A percentile compares a stretch with the other conserved stretches of the same genome.
Evolutionary conservation across 1,139 yeast species (phyloP).

Genomic region (Kodamaea anthophila): DNA sequence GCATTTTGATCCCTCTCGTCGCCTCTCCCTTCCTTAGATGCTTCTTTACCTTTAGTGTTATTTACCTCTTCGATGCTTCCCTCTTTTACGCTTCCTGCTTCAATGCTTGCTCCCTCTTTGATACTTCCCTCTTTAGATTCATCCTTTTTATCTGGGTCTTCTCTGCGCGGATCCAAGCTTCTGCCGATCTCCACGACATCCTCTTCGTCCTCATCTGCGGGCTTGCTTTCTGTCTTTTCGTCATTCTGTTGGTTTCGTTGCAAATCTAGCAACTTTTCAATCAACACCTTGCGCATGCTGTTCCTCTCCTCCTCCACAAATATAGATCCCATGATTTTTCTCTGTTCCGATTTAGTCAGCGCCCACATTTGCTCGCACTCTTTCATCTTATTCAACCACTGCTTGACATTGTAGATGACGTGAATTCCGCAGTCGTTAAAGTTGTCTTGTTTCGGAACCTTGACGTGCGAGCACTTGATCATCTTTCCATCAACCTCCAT

Average conservation of each 20-base stretch:
- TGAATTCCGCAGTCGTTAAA: constrained; percentile 95
- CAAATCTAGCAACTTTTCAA: constrained; percentile 21
- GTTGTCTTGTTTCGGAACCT: constrained; percentile 81
- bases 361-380: constrained; percentile 50
- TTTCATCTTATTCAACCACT: constrained; percentile 50
- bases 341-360: constrained; percentile 12
- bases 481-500: constrained; percentile 42
- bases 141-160: neutral
- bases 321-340: constrained; percentile 8
- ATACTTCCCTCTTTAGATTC: neutral
- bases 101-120: neutral
- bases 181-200: constrained; percentile 11
- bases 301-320: constrained; percentile 31
- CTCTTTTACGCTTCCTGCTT: too few species aligned
- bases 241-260: constrained; percentile 11
- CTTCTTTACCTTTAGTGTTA: too few species aligned
- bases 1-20: too few species aligned
- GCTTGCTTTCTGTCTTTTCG: neutral
- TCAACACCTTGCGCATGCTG: constrained; percentile 25
- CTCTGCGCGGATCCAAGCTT: constrained; percentile 3
- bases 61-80: neutral
- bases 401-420: constrained; percentile 70
- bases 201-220: constrained; percentile 10
- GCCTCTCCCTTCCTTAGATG: neutral
- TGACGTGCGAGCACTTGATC: constrained; percentile 40